Evolutionary conservation across 2,329 filamentous ascomycete species (phyloP), one percentile per base, ranked within the genome.

Genomic region (Botryosphaeria agaves): DNA sequence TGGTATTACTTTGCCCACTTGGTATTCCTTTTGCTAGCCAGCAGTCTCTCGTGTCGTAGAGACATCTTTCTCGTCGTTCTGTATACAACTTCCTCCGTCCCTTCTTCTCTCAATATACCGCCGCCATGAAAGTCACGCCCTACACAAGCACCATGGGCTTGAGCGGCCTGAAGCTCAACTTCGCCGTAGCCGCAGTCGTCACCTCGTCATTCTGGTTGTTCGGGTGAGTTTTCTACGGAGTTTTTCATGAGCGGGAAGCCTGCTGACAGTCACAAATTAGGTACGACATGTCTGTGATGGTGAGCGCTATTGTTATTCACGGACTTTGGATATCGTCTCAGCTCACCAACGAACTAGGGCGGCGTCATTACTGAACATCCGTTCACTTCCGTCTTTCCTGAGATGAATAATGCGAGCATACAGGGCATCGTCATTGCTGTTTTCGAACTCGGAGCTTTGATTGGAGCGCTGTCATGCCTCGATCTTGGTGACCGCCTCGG

Each of bases 251-350:
- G n/a, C n/a, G n/a, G n/a, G n/a, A n/a, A n/a, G n/a, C n/a, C n/a
- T n/a, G n/a, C n/a, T n/a, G n/a, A n/a, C n/a, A n/a, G n/a, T n/a
- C n/a, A n/a, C n/a, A n/a, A n/a, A n/a, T n/a, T n/a, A n/a, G 38
- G n/a, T 41, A 40, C 26, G 38, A 41, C 26, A 41, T 39, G 38
- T 32, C 31, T 19, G 29, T 39, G 26, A 39, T 39, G 37, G 29
- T 15, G 8, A 18, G 28, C n/a, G 21, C 7, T 23, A 9, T 12
- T 11, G 9, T 12, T 12, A 7, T 23, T 12, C 21, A 12, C 21
- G 9, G 21, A 23, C 12, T 23, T 3, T 7, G n/a, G 5, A 19
- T 20, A 11, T 18, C 21, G 12, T 21, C 21, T 7, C 21, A 23
- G 7, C 21, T 23, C 12, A 23, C 21, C 7, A 3, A 7, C 9